These are phyloP conservation scores for Debaryomyces tyrocola DNA, from an alignment of 805 yeast genomes.

Conservation along the genomic window DNA sequence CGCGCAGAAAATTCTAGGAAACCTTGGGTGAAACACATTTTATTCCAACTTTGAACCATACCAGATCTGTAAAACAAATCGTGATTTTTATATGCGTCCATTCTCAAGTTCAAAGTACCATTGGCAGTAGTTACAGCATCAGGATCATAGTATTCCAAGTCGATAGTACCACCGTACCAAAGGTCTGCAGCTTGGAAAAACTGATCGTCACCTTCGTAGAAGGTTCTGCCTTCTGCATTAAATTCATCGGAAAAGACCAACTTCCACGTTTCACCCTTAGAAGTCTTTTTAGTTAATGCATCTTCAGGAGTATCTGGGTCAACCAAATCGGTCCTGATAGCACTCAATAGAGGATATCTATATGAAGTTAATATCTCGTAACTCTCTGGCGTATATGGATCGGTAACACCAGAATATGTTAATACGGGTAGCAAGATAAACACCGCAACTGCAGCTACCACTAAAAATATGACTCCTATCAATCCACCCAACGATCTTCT, in stretches of 20 bases:
- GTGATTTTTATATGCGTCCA: constrained; percentile 40
- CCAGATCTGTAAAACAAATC: constrained; percentile 37
- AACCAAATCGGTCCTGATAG: constrained; percentile 34
- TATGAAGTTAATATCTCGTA: constrained; percentile 50
- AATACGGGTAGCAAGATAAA: constrained; percentile 81
- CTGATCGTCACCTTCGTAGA: constrained; percentile 46
- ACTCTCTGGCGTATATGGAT: constrained; percentile 22
- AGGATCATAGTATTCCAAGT: constrained; percentile 46
- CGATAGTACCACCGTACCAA: constrained; percentile 42
- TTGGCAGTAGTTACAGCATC: constrained; percentile 41
- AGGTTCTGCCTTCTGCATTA: constrained; percentile 43
- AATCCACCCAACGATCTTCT: constrained; percentile 60
- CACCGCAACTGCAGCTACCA: constrained; percentile 59
- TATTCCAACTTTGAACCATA: constrained; percentile 42
- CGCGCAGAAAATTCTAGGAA: constrained; percentile 31
- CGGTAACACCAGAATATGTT: constrained; percentile 72
- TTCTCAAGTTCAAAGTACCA: constrained; percentile 33
- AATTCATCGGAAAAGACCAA: constrained; percentile 44
- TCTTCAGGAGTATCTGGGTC: constrained; percentile 43
- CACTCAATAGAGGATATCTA: constrained; percentile 35
- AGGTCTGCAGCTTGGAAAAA: constrained; percentile 42
- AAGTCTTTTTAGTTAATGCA: constrained; percentile 19
- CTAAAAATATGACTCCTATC: constrained; percentile 55
- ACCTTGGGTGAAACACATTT: constrained; percentile 38
- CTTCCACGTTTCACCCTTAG: constrained; percentile 26